phyloP scores from a whole-genome alignment of 2,329 filamentous ascomycete species.

The Thermothelomyces thermophilus region DNA sequence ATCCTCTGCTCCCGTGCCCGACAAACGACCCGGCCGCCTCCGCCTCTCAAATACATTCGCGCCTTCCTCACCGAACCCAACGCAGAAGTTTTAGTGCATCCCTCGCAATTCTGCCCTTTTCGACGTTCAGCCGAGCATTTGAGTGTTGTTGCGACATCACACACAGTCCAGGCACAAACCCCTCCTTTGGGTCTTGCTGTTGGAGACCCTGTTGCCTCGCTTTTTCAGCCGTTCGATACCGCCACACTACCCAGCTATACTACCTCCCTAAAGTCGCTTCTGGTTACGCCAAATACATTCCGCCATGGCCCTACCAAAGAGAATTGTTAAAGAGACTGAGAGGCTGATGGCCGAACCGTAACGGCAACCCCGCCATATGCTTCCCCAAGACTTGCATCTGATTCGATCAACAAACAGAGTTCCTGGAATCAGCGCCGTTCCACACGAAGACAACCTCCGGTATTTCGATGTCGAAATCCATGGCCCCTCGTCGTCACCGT shows the following conservation, averaged over 20 bases:
- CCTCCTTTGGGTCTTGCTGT: background rate
- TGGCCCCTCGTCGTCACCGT: slow-evolving; percentile 84
- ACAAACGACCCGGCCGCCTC: too few relatives aligned
- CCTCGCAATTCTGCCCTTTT: too few relatives aligned
- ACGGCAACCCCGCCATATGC: slow-evolving; percentile 31
- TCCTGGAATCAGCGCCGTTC: slow-evolving; percentile 89
- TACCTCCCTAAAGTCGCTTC: background rate
- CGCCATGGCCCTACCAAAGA: slow-evolving; percentile 78
- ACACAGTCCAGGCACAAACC: too few relatives aligned
- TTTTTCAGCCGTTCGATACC: too few relatives aligned
- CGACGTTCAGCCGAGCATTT: too few relatives aligned
- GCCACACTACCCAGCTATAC: too few relatives aligned
- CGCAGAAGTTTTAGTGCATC: too few relatives aligned
- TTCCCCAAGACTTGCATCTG: background rate
- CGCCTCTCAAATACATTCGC: too few relatives aligned
- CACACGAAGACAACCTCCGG: slow-evolving; percentile 93
- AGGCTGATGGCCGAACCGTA: slow-evolving; percentile 94
- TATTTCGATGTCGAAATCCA: slow-evolving; percentile 99
- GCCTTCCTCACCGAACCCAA: too few relatives aligned
- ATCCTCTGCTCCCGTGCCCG: too few relatives aligned
- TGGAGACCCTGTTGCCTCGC: background rate
- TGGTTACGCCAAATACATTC: background rate
- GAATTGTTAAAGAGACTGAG: slow-evolving; percentile 98
- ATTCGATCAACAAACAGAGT: slow-evolving; percentile 52
- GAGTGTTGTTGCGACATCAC: too few relatives aligned